A percentile compares a stretch with the other conserved stretches of the same genome.
Evolutionary conservation across 2,329 filamentous ascomycete genomes (phyloP).

Genomic region (Plenodomus biglobosus): DNA sequence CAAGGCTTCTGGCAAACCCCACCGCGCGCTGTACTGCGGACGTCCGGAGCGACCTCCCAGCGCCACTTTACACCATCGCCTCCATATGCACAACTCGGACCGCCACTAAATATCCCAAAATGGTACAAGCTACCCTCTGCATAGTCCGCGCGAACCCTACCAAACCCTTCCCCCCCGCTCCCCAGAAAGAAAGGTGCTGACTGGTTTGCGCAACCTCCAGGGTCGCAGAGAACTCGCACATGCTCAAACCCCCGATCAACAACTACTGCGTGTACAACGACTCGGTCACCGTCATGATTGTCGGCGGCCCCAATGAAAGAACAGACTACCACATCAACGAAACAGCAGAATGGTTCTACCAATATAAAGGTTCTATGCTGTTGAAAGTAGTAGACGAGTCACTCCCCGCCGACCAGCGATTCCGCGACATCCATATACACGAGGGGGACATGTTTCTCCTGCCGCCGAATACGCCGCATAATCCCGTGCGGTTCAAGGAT

Average conservation of each 20-base stretch:
- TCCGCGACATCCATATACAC: slow-evolving; percentile 83
- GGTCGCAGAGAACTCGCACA: slow-evolving; percentile 88
- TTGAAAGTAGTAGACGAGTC: slow-evolving; percentile 78
- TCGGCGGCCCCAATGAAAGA: slow-evolving; percentile 91
- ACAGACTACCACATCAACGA: slow-evolving; percentile 99
- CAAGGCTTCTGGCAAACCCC: slow-evolving; percentile 16
- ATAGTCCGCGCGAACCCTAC: not conserved
- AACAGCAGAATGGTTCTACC: slow-evolving; percentile 98
- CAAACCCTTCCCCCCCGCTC: too few species aligned
- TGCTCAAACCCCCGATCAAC: slow-evolving; percentile 91
- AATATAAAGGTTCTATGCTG: slow-evolving; percentile 89
- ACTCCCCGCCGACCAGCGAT: slow-evolving; percentile 49
- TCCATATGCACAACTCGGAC: slow-evolving; percentile 25
- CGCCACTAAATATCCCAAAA: slow-evolving; percentile 46
- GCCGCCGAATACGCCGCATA: slow-evolving; percentile 92
- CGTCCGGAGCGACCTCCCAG: slow-evolving; percentile 14
- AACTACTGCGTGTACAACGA: slow-evolving; percentile 96
- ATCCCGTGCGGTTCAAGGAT: slow-evolving; percentile 87
- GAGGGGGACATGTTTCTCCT: slow-evolving; percentile 94
- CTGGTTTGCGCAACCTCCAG: slow-evolving; percentile 50
- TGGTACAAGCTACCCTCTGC: slow-evolving; percentile 29
- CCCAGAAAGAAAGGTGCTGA: not conserved
- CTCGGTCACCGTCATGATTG: slow-evolving; percentile 84
- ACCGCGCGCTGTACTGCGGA: slow-evolving; percentile 9
- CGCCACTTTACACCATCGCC: slow-evolving; percentile 34